phyloP scores from a whole-genome alignment of 2,329 filamentous ascomycete genomes.

The Penicillium capsulatum region DNA sequence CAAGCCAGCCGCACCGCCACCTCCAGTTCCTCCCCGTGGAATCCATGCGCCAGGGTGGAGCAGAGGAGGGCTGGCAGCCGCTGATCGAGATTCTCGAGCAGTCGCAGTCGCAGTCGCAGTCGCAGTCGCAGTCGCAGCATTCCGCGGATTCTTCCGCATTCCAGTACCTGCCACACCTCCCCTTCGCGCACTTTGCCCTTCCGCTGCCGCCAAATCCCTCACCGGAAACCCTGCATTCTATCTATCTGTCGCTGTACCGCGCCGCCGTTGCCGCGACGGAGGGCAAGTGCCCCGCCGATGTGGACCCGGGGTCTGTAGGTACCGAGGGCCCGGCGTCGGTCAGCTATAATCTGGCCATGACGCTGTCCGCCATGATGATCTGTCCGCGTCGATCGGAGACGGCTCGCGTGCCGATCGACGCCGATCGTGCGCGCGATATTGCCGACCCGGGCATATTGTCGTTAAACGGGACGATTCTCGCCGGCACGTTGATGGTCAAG shows the following conservation, averaged over 20 bases:
- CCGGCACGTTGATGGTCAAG: slow-evolving; percentile 58
- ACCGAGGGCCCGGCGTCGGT: slow-evolving; percentile 42
- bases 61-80: slow-evolving; percentile 42
- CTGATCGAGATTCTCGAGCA: slow-evolving; percentile 45
- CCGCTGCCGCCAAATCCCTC: slow-evolving; percentile 41
- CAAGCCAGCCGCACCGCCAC: slow-evolving; percentile 48
- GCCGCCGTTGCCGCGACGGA: slow-evolving; percentile 31
- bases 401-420: slow-evolving; percentile 38
- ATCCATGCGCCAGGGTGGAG: slow-evolving; percentile 37
- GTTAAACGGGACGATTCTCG: slow-evolving; percentile 56
- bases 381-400: slow-evolving; percentile 49
- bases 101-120: slow-evolving; percentile 10
- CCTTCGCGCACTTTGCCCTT: slow-evolving; percentile 49
- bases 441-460: slow-evolving; percentile 42
- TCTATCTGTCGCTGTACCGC: slow-evolving; percentile 44
- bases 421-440: slow-evolving; percentile 30
- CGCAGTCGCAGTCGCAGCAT: background rate
- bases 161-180: slow-evolving; percentile 35
- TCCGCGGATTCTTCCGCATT: slow-evolving; percentile 19
- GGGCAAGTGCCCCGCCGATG: slow-evolving; percentile 4
- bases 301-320: background rate
- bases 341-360: slow-evolving; percentile 59
- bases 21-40: slow-evolving; percentile 48
- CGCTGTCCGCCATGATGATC: slow-evolving; percentile 51
- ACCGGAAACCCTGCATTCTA: slow-evolving; percentile 32